These are phyloP conservation scores for Stemphylium vesicarium DNA, from an alignment of 2,329 filamentous ascomycete genomes.

Conservation along the genomic window DNA sequence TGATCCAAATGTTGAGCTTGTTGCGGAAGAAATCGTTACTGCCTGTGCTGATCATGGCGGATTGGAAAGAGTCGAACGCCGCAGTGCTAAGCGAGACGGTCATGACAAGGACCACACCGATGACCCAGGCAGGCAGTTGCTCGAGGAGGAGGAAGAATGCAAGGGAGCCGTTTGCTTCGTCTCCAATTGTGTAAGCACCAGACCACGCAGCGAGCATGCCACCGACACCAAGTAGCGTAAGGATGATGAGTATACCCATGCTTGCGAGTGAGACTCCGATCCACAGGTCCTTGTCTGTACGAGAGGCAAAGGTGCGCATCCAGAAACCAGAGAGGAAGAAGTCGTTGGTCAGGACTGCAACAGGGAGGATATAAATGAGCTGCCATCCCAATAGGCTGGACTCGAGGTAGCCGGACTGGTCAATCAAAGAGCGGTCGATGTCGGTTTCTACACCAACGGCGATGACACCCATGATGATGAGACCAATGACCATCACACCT, in stretches of 20 bases:
- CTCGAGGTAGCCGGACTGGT: constrained; percentile 71
- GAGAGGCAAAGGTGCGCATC: constrained; percentile 82
- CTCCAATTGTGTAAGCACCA: constrained; percentile 70
- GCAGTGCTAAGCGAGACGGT: constrained; percentile 76
- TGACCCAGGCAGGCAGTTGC: constrained; percentile 77
- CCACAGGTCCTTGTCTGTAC: constrained; percentile 78
- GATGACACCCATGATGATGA: constrained; percentile 78
- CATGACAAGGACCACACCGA: constrained; percentile 83
- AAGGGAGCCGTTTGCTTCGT: constrained; percentile 67
- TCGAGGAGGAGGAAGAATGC: constrained; percentile 78
- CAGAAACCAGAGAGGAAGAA: constrained; percentile 87
- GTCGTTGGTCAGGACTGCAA: constrained; percentile 82
- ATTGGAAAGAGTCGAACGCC: constrained; percentile 81
- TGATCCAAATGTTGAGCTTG: constrained; percentile 75
- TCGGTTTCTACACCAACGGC: constrained; percentile 77
- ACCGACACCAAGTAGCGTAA: constrained; percentile 74
- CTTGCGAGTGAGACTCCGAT: constrained; percentile 75
- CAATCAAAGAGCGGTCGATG: constrained; percentile 72
- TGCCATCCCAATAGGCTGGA: constrained; percentile 80
- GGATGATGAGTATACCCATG: constrained; percentile 67
- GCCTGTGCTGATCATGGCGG: constrained; percentile 82
- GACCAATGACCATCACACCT: constrained; percentile 75
- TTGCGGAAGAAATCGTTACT: constrained; percentile 88
- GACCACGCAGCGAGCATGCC: constrained; percentile 82
- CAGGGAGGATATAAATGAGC: constrained; percentile 80